Percentiles rank a stretch among this genome's conserved stretches.
Conservation (phyloP, 108 stramenopile species). For the Chaetoceros muelleri region DNA sequence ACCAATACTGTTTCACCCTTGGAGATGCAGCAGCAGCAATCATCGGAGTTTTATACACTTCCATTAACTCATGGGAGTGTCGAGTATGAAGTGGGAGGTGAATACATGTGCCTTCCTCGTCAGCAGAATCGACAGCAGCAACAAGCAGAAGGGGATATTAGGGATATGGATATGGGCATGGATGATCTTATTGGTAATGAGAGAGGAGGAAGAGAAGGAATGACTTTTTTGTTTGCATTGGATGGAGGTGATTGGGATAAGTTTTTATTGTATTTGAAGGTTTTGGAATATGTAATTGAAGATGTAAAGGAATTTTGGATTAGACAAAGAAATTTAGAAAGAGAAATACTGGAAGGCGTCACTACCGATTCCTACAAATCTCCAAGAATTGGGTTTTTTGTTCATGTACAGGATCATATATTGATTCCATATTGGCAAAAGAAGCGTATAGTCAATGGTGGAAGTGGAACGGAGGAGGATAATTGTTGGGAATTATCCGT, state of each 20-base stretch:
- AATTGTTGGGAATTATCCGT: slow-evolving; percentile 21
- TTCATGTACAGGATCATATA: slow-evolving; percentile 29
- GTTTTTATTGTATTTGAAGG: slow-evolving; percentile 21
- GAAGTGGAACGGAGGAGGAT: background rate
- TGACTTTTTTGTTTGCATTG: slow-evolving; percentile 18
- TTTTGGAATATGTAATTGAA: slow-evolving; percentile 10
- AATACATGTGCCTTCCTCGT: slow-evolving; percentile 35
- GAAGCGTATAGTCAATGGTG: slow-evolving; percentile 8
- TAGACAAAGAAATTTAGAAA: slow-evolving; percentile 16
- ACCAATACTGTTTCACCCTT: too few species aligned
- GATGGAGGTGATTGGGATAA: slow-evolving; percentile 12
- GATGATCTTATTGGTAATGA: slow-evolving; percentile 55
- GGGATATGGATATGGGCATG: slow-evolving; percentile 38
- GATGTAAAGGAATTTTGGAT: slow-evolving; percentile 21
- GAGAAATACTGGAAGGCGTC: slow-evolving; percentile 7
- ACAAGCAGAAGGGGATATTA: slow-evolving; percentile 10
- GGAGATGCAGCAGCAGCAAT: slow-evolving; percentile 11
- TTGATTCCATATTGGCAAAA: slow-evolving; percentile 23
- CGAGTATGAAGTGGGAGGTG: slow-evolving; percentile 59
- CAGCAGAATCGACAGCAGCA: slow-evolving; percentile 27
- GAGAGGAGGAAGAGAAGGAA: slow-evolving; percentile 11
- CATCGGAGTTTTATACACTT: too few species aligned
- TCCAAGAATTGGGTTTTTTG: slow-evolving; percentile 35
- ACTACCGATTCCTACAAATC: slow-evolving; percentile 11
- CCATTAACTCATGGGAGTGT: slow-evolving; percentile 33